Conservation (phyloP, 2,329 filamentous ascomycete species). For the Colletotrichum horii region DNA sequence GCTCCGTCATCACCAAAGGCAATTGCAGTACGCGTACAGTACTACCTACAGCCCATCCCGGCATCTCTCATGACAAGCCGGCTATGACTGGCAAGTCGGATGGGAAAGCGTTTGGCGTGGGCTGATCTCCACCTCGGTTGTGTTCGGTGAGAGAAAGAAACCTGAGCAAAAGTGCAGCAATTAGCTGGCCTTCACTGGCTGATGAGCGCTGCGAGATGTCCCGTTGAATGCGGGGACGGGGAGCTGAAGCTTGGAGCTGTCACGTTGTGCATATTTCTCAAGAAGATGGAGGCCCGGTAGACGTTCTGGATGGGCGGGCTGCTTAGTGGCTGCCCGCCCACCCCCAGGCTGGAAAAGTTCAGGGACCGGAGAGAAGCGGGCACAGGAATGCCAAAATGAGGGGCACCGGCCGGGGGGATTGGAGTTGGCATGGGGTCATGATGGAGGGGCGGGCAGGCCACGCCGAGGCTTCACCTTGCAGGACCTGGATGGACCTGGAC, state of each 20-base stretch:
- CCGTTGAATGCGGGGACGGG: slow-evolving; percentile 13
- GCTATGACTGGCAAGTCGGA: slow-evolving; percentile 17
- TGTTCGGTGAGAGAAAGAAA: slow-evolving; percentile 11
- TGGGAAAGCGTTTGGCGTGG: neutral
- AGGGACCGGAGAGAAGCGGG: slow-evolving; percentile 20
- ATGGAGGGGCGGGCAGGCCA: slow-evolving; percentile 1
- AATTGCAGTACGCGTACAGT: neutral
- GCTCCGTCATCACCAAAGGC: neutral
- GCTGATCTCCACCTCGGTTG: slow-evolving; percentile 17
- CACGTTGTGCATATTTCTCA: neutral
- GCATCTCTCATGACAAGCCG: neutral
- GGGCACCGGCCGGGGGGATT: slow-evolving; percentile 8
- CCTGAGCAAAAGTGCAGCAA: neutral
- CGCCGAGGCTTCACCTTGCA: neutral
- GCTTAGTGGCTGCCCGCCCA: neutral
- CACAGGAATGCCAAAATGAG: slow-evolving; percentile 16
- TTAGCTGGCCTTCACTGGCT: neutral
- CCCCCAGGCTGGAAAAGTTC: neutral
- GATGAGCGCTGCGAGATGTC: slow-evolving; percentile 2
- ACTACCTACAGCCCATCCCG: neutral
- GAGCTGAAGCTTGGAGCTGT: neutral
- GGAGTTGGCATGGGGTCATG: slow-evolving; percentile 11
- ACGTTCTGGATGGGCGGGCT: neutral
- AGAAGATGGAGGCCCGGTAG: neutral
- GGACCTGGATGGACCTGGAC: neutral